Conservation (phyloP, 2,329 filamentous ascomycete species). For the Venturia oleaginea region DNA sequence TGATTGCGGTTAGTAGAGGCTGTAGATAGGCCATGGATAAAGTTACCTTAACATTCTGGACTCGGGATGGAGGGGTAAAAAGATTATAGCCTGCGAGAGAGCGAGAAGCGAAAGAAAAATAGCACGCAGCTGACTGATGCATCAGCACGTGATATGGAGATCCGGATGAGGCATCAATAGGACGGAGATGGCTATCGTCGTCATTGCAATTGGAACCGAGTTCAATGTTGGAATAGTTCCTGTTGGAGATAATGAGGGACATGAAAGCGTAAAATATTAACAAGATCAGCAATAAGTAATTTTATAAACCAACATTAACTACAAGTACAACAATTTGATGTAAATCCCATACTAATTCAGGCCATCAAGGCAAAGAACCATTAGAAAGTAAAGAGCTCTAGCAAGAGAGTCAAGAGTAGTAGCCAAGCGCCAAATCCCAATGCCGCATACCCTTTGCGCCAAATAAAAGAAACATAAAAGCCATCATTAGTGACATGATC, state of each 20-base stretch:
- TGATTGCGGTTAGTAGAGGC: not conserved
- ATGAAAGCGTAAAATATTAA: not conserved
- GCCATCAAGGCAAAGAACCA: not conserved
- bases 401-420: not conserved
- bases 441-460: not conserved
- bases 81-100: not conserved
- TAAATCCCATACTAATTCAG: not conserved
- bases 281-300: not conserved
- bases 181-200: too few relatives aligned
- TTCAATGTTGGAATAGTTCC: not conserved
- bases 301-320: slow-evolving; percentile 9
- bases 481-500: not conserved
- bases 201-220: not conserved
- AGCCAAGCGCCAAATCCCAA: not conserved
- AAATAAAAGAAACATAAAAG: not conserved
- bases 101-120: not conserved
- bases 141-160: not conserved
- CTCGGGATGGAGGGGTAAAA: not conserved
- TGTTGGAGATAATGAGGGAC: not conserved
- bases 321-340: not conserved
- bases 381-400: slow-evolving; percentile 2
- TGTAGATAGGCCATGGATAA: not conserved
- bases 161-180: too few relatives aligned
- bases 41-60: not conserved
- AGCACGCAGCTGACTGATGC: too few relatives aligned